Base-by-base conservation (phyloP, 2,329 filamentous ascomycete species). In the Aspergillus ochraceoroseus region DNA sequence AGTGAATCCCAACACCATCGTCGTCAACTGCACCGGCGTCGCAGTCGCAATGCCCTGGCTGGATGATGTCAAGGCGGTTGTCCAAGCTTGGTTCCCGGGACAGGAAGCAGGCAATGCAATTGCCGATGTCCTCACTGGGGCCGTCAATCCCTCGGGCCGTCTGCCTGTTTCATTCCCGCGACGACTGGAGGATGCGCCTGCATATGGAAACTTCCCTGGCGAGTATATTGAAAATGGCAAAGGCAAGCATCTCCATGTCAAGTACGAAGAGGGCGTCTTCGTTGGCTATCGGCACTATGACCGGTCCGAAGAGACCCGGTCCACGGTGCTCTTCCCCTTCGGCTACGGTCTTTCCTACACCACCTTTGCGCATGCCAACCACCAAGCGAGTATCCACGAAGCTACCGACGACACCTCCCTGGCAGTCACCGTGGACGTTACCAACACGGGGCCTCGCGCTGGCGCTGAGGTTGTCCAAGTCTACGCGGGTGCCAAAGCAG, bases 261-360 rank as follows among this genome's bases (percentile, higher is more conserved):
- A n/a, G 5, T 87, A 87, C 56, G 82, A 81, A 37, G 84, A 88
- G 61, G 83, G 81, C 9, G 64, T 87, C 8, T 85, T 80, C 63
- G 76, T 87, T 39, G 84, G 84, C 2, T 87, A 88, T 63, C 68
- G 78, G 12, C 80, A 85, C 63, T 87, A 85, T 60, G 83, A 88
- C 53, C 39, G 23, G 2, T 32, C 32, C 3, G 39, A 37, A 19
- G 75, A 75, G 13, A 66, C 71, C 8, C 69, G 70, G 17, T 72
- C 81, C 34, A 64, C 71, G 4, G 79, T 80, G 0, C 70, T 83
- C 0, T 87, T 86, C 63, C 72, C 81, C 18, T 87, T 87, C 49
- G 84, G 84, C 7, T 82, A 85, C 57, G 83, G 84, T 1, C 71
- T 87, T 5, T 83, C 80, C 0, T 88, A 87, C 61, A 86, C 83